Conservation (phyloP, 768 basidiomycete species). For the Tylopilus balloui region DNA sequence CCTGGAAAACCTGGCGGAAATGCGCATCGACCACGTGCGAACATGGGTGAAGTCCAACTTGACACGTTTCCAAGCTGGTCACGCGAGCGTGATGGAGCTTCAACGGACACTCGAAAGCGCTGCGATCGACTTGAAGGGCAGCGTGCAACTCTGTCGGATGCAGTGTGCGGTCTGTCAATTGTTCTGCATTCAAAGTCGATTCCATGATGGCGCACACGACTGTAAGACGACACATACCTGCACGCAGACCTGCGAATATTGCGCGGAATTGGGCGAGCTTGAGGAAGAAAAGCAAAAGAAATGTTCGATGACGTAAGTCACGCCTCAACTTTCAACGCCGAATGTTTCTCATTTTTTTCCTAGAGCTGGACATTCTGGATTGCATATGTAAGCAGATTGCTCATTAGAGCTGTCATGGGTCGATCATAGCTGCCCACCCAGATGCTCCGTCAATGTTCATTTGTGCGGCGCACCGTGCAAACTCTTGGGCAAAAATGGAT, state of each 20-base stretch:
- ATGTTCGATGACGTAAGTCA: slow-evolving; percentile 46
- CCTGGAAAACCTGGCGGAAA: slow-evolving; percentile 40
- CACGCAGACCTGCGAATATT: slow-evolving; percentile 40
- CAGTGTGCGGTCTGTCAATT: slow-evolving; percentile 48
- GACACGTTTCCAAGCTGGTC: slow-evolving; percentile 41
- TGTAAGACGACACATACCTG: slow-evolving; percentile 51
- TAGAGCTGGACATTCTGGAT: slow-evolving; percentile 54
- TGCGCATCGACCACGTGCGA: slow-evolving; percentile 44
- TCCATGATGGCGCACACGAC: slow-evolving; percentile 45
- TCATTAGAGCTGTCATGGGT: not conserved
- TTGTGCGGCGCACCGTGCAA: slow-evolving; percentile 52
- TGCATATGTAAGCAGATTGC: slow-evolving; percentile 45
- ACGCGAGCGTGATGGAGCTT: slow-evolving; percentile 43
- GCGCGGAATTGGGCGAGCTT: slow-evolving; percentile 28
- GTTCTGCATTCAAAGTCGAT: slow-evolving; percentile 42
- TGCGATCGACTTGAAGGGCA: slow-evolving; percentile 44
- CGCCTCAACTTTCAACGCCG: not conserved
- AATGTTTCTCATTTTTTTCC: not conserved
- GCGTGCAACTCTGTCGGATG: slow-evolving; percentile 47
- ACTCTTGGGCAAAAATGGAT: slow-evolving; percentile 44
- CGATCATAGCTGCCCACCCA: slow-evolving; percentile 18
- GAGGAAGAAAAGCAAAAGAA: slow-evolving; percentile 26
- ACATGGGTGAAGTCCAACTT: slow-evolving; percentile 50
- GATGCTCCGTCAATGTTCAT: slow-evolving; percentile 50
- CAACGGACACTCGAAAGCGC: slow-evolving; percentile 40